Conservation (phyloP, 345 rosid genomes). For the Melaleuca alternifolia region DNA sequence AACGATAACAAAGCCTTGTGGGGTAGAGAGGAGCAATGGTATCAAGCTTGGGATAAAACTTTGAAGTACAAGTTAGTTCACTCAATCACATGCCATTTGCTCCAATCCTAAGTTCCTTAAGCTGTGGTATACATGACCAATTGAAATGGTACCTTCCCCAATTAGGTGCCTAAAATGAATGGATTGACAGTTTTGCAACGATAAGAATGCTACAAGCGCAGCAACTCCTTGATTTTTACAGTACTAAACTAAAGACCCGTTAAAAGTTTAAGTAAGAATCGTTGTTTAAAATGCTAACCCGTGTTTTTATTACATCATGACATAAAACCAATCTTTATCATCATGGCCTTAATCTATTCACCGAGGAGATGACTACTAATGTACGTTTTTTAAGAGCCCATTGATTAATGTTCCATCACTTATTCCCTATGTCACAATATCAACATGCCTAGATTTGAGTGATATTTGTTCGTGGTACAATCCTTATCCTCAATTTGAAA, state of each 20-base stretch:
- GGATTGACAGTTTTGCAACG: fast-evolving
- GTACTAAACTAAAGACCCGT: neutral
- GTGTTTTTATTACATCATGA: neutral
- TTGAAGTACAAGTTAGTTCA: neutral
- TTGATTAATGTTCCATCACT: neutral
- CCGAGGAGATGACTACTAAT: neutral
- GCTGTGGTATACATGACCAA: neutral
- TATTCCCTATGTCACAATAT: neutral
- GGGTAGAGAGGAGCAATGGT: neutral
- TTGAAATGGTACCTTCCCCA: neutral
- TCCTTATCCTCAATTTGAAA: neutral
- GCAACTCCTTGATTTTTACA: neutral
- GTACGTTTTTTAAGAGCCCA: neutral
- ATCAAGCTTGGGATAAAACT: neutral
- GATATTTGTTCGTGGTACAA: fast-evolving
- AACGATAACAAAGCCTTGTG: neutral
- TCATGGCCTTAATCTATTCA: neutral
- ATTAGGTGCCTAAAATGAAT: neutral
- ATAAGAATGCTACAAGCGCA: neutral
- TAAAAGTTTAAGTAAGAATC: neutral
- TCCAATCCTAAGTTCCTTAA: neutral
- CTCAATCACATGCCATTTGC: neutral
- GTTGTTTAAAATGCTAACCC: neutral
- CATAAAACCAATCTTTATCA: neutral
- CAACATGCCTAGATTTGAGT: fast-evolving